phyloP scores from a whole-genome alignment of 495 filamentous ascomycete genomes.

The Aspergillus ostianus region DNA sequence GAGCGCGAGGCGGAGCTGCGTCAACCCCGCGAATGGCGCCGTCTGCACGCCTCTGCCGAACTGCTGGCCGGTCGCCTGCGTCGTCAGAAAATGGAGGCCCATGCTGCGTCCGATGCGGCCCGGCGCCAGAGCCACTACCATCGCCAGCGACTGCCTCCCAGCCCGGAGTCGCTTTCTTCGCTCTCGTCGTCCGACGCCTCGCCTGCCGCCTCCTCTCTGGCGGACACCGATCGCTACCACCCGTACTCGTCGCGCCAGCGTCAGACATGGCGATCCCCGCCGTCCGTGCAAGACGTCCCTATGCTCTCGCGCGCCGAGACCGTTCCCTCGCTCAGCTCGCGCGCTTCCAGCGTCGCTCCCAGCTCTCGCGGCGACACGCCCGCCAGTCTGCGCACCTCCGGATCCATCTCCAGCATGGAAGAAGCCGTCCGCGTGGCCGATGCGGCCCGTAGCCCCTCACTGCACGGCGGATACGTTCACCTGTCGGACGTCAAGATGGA shows the following conservation, averaged over 20 bases:
- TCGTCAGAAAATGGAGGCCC: conserved; percentile 39
- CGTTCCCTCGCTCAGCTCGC: conserved; percentile 45
- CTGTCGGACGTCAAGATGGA: conserved; percentile 30
- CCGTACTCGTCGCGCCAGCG: conserved; percentile 37
- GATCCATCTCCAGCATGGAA: conserved; percentile 37
- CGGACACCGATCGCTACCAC: conserved; percentile 37
- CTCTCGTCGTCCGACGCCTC: conserved; percentile 23
- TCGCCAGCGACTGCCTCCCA: conserved; percentile 34
- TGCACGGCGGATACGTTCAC: conserved; percentile 37
- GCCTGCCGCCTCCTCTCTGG: conserved; percentile 21
- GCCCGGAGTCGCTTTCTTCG: conserved; percentile 30
- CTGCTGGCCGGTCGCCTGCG: conserved; percentile 42
- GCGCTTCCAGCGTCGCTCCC: conserved; percentile 48
- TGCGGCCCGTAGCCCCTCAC: conserved; percentile 31
- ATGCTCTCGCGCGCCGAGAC: conserved; percentile 45
- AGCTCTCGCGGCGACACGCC: conserved; percentile 42
- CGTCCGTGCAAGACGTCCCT: conserved; percentile 48
- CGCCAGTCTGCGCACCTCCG: conserved; percentile 39
- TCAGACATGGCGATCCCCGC: conserved; percentile 44
- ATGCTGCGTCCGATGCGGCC: conserved; percentile 19
- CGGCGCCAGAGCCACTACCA: conserved; percentile 14
- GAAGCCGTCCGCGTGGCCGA: conserved; percentile 40
- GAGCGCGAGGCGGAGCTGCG: conserved; percentile 34
- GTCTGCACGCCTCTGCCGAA: conserved; percentile 42
- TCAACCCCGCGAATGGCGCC: conserved; percentile 46